Base-by-base conservation (phyloP, 177 flowering plant species). In the Vitis hybrid region DNA sequence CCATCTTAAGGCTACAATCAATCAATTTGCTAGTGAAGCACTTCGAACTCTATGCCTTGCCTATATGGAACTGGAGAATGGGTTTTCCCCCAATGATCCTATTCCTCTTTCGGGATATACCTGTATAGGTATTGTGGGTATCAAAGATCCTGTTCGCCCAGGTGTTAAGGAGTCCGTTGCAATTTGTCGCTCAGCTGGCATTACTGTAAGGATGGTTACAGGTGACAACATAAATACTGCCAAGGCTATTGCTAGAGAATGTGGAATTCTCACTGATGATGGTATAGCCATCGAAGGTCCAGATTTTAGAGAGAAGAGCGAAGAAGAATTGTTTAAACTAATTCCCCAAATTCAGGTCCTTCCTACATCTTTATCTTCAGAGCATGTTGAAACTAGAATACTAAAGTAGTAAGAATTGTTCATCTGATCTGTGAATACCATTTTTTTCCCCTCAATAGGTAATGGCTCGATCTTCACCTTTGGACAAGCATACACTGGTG, bases 211-310 rank as follows among this genome's bases (percentile, higher is more conserved):
- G 32, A 89, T 89, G 94, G 94, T 89, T 32, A 89, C 94, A 0
- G 94, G 94, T 51, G 94, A 89, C 68, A 89, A 89, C 66, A 89
- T 89, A 10, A 88, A 84, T 62, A 89, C 94, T 52, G 94, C 94
- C 58, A 89, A 86, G 68, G 93, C 93, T 13, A 89, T 89, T 50
- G 93, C 93, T 26, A 82, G 88, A 74, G 93, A 89, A 81, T 89
- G 93, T 73, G 91, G 93, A 18, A 89, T 89, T 74, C 87, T 89
- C 17, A 89, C 91, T 62, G 90, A 89, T 71, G 86, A 83, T 71
- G 93, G 93, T 58, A 81, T 89, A 54, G 93, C 93, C 14, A 89
- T 89, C 56, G 93, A 89, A 80, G 91, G 94, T 66, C 91, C 94
- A 50, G 94, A 67, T 57, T 89, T 89, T 62, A 79, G 94, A 13